A percentile compares a stretch with the other conserved stretches of the same genome.
Conservation (phyloP, 495 filamentous ascomycete genomes). For the Penicillium fimorum region DNA sequence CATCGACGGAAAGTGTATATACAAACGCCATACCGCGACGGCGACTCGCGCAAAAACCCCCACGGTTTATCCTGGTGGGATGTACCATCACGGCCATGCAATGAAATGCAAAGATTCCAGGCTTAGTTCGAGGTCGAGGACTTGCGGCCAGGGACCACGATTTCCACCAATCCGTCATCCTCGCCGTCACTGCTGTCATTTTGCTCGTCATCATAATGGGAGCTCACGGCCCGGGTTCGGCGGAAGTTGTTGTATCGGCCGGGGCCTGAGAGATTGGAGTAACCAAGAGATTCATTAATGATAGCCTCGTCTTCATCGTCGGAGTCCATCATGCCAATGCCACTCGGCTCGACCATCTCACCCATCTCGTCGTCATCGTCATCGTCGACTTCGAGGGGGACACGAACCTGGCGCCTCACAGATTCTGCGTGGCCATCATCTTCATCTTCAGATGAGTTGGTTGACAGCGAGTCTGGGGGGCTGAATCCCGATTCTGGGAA, state of each 20-base stretch:
- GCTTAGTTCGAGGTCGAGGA: constrained; percentile 31
- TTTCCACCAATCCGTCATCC: constrained; percentile 51
- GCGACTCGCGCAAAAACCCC: constrained; percentile 17
- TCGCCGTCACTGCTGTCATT: constrained; percentile 50
- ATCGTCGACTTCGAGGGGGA: constrained; percentile 49
- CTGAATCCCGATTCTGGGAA: constrained; percentile 46
- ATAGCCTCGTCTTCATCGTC: constrained; percentile 51
- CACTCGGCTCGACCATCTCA: constrained; percentile 46
- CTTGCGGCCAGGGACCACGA: constrained; percentile 44
- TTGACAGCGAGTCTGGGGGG: constrained; percentile 43
- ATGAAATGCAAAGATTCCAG: constrained; percentile 1
- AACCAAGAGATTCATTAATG: constrained; percentile 48
- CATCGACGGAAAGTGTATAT: constrained; percentile 26
- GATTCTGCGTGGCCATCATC: constrained; percentile 35
- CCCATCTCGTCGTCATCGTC: constrained; percentile 52
- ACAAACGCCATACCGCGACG: constrained; percentile 20
- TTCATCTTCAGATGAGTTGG: constrained; percentile 44
- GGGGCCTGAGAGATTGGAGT: constrained; percentile 38
- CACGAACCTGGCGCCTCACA: constrained; percentile 38
- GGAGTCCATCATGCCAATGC: constrained; percentile 42
- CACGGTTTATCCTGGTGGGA: not conserved
- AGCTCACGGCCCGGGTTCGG: constrained; percentile 32
- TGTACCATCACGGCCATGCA: constrained; percentile 1
- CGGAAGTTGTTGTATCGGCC: constrained; percentile 38
- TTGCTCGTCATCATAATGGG: constrained; percentile 43